These are phyloP conservation scores for Priceomyces castillae DNA, from an alignment of 805 yeast species.

Conservation along the genomic window DNA sequence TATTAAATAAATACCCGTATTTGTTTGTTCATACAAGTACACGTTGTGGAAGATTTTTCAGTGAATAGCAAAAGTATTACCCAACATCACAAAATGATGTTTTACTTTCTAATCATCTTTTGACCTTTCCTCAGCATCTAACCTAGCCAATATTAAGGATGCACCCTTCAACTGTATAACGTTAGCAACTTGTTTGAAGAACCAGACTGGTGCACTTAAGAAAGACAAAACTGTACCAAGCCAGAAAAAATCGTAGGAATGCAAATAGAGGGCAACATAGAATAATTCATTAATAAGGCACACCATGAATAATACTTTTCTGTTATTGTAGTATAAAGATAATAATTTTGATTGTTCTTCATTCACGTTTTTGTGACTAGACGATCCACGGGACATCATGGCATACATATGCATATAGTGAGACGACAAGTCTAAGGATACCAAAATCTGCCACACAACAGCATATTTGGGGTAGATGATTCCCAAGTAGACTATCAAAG, in stretches of 20 bases:
- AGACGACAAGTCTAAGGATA: constrained; percentile 83
- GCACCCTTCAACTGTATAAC: constrained; percentile 87
- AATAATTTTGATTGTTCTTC: constrained; percentile 68
- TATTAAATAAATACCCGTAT: background rate
- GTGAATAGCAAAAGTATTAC: background rate
- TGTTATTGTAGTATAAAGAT: constrained; percentile 82
- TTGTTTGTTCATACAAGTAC: background rate
- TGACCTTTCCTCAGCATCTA: constrained; percentile 60
- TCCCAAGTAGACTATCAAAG: constrained; percentile 84
- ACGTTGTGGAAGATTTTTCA: background rate
- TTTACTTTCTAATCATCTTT: constrained; percentile 9
- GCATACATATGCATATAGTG: constrained; percentile 99
- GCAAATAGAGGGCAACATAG: constrained; percentile 83
- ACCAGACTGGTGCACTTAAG: constrained; percentile 79
- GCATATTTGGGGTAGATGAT: constrained; percentile 71
- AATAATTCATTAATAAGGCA: constrained; percentile 94
- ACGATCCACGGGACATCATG: constrained; percentile 72
- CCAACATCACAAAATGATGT: background rate
- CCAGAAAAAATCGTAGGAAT: constrained; percentile 60
- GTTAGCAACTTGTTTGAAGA: constrained; percentile 86
- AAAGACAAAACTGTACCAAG: constrained; percentile 58
- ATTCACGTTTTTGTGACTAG: constrained; percentile 80
- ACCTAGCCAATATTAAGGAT: constrained; percentile 70
- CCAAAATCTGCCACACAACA: constrained; percentile 75
- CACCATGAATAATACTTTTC: constrained; percentile 76